Evolutionary conservation across 2,329 filamentous ascomycete genomes (phyloP), one percentile per base, ranked within the genome.

Genomic region (Capronia americana): DNA sequence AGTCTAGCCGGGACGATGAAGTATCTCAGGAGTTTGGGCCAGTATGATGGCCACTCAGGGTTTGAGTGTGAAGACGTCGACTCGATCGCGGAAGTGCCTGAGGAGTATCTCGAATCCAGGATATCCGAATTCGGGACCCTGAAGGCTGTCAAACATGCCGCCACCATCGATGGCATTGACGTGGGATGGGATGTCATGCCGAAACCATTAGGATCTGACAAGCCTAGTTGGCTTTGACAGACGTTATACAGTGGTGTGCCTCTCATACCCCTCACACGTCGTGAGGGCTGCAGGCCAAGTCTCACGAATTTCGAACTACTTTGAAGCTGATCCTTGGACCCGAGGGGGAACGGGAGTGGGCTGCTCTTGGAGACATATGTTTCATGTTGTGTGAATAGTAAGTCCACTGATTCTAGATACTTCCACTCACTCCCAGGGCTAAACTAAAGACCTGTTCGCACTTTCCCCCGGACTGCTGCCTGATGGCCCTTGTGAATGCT

Each of bases 1-100:
- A 86, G 84, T 7, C 77, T 88, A 2, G 85, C 84, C 0, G 85
- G 83, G 0, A 79, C 81, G 2, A 84, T 83, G 83, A 85, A 83
- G 70, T 87, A 87, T 72, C 72, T 88, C 44, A 77, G 83, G 30
- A 85, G 83, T 32, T 71, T 88, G 14, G 85, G 86, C 0, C 85
- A 85, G 64, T 82, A 81, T 67, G 74, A 77, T 3, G 83, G 78
- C 0, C 72, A 69, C 1, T 76, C 70, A 2, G 84, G 84, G 0
- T 87, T 86, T 51, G 70, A 79, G 1, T 72, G 72, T 4, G 69
- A 63, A 11, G 76, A 81, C 64, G 77, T 75, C 38, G 69, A 71
- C 6, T 70, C 65, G 3, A 71, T 77, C 10, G 66, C 73, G 24
- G 76, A 78, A 46, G 74, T 79, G 12, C 72, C 74, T 0, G 57